A percentile compares a stretch with the other conserved stretches of the same genome.
phyloP scores from a whole-genome alignment of 345 rosid genomes.

The Gossypium ekmanianum region DNA sequence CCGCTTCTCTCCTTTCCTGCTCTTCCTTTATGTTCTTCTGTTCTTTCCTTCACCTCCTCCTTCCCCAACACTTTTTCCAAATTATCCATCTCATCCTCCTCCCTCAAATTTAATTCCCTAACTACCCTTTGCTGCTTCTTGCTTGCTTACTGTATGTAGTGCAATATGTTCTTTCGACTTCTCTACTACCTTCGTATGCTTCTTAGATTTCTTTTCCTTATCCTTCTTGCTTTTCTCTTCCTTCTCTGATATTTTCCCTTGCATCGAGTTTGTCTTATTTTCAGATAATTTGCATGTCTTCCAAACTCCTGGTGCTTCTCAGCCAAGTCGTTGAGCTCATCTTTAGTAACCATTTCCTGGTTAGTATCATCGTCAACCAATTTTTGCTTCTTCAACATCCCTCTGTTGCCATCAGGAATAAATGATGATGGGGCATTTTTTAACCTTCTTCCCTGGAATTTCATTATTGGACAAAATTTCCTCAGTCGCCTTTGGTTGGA shows the following conservation, averaged over 20 bases:
- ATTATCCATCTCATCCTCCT: background rate
- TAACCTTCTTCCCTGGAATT: constrained; percentile 17
- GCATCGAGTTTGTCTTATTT: constrained; percentile 4
- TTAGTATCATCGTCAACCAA: constrained; percentile 4
- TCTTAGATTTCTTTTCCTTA: constrained; percentile 17
- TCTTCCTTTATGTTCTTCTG: constrained; percentile 19
- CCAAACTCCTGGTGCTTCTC: constrained; percentile 12
- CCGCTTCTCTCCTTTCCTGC: constrained; percentile 19
- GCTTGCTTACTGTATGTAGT: background rate
- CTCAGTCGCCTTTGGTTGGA: constrained; percentile 8
- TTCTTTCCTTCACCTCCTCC: constrained; percentile 8
- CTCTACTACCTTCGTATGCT: constrained; percentile 17
- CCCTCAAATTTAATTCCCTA: constrained; percentile 6
- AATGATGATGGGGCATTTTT: constrained; percentile 7
- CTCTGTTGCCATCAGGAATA: constrained; percentile 18
- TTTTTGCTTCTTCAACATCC: constrained; percentile 25
- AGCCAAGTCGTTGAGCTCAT: constrained; percentile 9
- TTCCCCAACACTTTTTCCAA: background rate
- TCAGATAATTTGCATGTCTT: background rate
- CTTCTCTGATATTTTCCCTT: constrained; percentile 5
- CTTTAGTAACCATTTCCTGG: background rate
- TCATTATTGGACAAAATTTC: constrained; percentile 16
- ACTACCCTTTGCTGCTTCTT: constrained; percentile 3
- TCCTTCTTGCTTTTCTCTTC: constrained; percentile 14
- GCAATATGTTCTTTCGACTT: background rate